Evolutionary conservation across 352 stramenopile genomes (phyloP), one percentile per base, ranked within the genome.

Genomic region (Pythium brachiatum): DNA sequence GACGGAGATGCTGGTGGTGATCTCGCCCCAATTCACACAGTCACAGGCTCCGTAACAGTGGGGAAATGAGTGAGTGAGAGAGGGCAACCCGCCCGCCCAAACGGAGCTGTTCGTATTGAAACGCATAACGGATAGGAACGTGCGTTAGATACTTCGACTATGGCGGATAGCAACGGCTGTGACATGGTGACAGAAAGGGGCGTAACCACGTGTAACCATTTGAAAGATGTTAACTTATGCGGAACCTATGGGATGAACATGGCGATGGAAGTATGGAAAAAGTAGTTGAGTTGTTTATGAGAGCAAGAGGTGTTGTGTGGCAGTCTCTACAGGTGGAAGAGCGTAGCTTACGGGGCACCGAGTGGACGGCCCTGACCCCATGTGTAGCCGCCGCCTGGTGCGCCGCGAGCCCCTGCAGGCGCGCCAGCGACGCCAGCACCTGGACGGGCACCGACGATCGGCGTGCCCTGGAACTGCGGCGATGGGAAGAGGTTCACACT

Each of bases 401-500:
- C 75, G 20, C 66, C 65, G 38, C 48, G 31, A 48, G 46, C 57
- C 54, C 61, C 66, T 1, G 46, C 53, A n/a, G 70, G 57, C 68
- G 64, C 66, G n/a, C 70, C 76, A 6, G 66, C 66, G 9, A 64
- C 70, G 34, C 64, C 69, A 7, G 58, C 64, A 23, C 58, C 57
- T 39, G 60, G 70, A 26, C 76, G 76, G 20, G 77, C 82, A n/a
- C 84, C 84, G 43, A 90, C 76, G 56, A 92, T 89, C 27, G 82
- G 82, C 27, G 77, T 77, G 2, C 70, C 70, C 0, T 60, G 64
- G 54, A 74, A 62, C 31, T 88, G 81, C 2, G 74, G 70, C 13
- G 82, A 88, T 25, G 85, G 85, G 58, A 94, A 92, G 39, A 91
- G 31, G 53, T 84, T 91, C 20, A 70, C 67, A 32, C 83, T 83